These are phyloP conservation scores for Trichomonascaceae sp. DNA, from an alignment of 1,139 yeast species.

Conservation along the genomic window DNA sequence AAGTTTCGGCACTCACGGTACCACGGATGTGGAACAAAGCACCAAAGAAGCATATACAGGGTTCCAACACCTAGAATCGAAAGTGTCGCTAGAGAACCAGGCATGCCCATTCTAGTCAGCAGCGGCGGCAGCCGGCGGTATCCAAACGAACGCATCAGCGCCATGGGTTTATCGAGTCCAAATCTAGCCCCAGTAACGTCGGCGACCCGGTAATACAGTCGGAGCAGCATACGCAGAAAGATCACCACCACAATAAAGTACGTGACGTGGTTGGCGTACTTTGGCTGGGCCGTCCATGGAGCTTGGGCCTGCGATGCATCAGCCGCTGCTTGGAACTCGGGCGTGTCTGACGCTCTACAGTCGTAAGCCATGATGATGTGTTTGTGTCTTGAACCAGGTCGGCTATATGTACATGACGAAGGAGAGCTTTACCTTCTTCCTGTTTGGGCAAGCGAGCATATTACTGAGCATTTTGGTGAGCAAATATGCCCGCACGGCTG, in stretches of 20 bases:
- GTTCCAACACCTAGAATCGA: slow-evolving; percentile 31
- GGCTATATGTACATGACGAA: neutral
- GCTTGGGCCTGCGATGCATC: slow-evolving; percentile 28
- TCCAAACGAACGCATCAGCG: slow-evolving; percentile 35
- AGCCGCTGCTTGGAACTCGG: slow-evolving; percentile 20
- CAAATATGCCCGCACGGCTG: too few species aligned
- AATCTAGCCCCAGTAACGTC: slow-evolving; percentile 18
- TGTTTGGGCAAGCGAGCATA: too few species aligned
- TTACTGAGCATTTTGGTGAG: too few species aligned
- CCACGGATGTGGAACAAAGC: slow-evolving; percentile 40
- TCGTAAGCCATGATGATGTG: slow-evolving; percentile 6
- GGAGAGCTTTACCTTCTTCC: neutral
- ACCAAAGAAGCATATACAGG: slow-evolving; percentile 35
- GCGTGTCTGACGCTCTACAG: slow-evolving; percentile 14
- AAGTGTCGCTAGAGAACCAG: slow-evolving; percentile 38
- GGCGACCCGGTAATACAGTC: slow-evolving; percentile 26
- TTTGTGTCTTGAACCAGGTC: neutral
- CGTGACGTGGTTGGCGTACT: slow-evolving; percentile 35
- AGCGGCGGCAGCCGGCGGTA: slow-evolving; percentile 35
- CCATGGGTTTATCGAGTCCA: slow-evolving; percentile 10
- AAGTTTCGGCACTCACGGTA: slow-evolving; percentile 43
- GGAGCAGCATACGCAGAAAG: slow-evolving; percentile 30
- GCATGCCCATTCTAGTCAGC: slow-evolving; percentile 34
- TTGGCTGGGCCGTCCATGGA: slow-evolving; percentile 30
- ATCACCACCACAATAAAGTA: slow-evolving; percentile 33